Conservation (phyloP, 2,329 filamentous ascomycete species). For the Talaromyces amestolkiae region DNA sequence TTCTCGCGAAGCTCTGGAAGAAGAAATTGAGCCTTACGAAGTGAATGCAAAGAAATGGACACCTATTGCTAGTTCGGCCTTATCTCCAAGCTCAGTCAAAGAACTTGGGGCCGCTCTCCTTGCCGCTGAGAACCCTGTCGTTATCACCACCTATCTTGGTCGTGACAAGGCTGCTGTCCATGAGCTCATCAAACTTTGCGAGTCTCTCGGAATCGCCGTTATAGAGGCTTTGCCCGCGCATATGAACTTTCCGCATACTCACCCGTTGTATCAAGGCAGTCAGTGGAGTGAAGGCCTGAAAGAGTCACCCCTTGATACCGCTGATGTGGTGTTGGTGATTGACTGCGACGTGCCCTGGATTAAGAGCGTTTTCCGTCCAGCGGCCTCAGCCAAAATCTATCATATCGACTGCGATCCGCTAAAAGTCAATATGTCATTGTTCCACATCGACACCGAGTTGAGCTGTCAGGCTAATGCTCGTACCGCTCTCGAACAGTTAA, state of each 20-base stretch:
- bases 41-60: neutral
- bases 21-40: neutral
- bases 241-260: neutral
- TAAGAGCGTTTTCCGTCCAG: neutral
- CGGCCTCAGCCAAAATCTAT: neutral
- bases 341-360: neutral
- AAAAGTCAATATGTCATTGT: neutral
- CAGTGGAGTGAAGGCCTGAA: neutral
- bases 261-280: neutral
- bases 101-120: neutral
- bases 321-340: neutral
- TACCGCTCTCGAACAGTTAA: neutral
- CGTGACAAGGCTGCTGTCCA: neutral
- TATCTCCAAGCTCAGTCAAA: neutral
- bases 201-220: neutral
- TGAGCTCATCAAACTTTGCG: neutral
- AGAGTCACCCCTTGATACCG: neutral
- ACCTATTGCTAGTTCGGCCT: neutral
- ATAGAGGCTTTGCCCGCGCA: neutral
- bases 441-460: neutral
- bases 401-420: neutral
- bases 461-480: neutral
- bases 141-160: neutral
- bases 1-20: neutral
- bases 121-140: neutral